Conservation (phyloP, 2,329 filamentous ascomycete species). For the Fusarium paranaense region DNA sequence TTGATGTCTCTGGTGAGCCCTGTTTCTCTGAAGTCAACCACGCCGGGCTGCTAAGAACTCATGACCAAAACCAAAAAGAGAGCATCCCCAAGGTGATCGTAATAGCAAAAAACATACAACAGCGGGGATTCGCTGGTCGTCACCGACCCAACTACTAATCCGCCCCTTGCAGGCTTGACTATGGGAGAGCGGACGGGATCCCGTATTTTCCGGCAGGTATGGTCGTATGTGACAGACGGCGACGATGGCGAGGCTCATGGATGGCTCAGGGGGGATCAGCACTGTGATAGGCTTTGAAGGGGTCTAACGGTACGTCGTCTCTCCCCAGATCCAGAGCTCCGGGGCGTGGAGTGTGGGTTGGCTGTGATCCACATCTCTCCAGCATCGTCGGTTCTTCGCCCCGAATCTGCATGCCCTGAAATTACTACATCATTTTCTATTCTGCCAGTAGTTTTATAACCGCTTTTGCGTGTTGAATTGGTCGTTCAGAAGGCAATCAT, state of each 20-base stretch:
- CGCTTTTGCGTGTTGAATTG: not conserved
- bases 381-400: not conserved
- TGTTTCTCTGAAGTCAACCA: no score
- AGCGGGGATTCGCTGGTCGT: not conserved
- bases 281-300: not conserved
- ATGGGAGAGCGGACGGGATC: conserved; percentile 1
- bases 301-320: not conserved
- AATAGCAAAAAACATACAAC: not conserved
- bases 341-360: not conserved
- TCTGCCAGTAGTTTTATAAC: no score
- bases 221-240: not conserved
- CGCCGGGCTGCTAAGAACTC: no score
- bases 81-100: no score
- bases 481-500: not conserved
- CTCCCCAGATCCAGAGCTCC: not conserved
- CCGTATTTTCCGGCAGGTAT: not conserved
- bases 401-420: not conserved
- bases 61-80: no score
- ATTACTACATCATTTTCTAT: not conserved
- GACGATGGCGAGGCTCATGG: not conserved
- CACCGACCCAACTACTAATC: conserved; percentile 1
- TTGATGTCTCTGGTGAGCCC: no score
- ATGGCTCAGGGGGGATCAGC: no score
- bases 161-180: not conserved
- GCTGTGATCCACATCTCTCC: no score